Evolutionary conservation across 495 filamentous ascomycete genomes (phyloP).

Genomic region (Penicillium ucsense): DNA sequence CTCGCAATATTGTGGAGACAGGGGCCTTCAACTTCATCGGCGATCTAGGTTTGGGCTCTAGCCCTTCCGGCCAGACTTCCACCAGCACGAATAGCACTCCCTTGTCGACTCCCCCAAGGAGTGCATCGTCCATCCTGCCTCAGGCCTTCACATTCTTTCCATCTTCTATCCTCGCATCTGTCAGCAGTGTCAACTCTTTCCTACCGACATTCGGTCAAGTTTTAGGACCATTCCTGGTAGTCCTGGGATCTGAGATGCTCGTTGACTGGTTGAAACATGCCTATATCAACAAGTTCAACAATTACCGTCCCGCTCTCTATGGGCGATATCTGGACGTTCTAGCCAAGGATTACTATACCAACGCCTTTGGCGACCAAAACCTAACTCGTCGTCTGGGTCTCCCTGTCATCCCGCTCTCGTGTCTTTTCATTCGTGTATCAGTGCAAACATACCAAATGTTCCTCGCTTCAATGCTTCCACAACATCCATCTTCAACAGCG

Average conservation of each 20-base stretch:
- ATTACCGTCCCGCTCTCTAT: conserved; percentile 82
- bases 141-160: conserved; percentile 84
- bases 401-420: conserved; percentile 84
- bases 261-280: conserved; percentile 98
- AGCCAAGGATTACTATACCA: conserved; percentile 95
- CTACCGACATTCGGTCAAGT: conserved; percentile 76
- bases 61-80: conserved; percentile 20
- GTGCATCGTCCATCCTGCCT: conserved; percentile 60
- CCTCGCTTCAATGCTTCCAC: conserved; percentile 71
- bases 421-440: conserved; percentile 88
- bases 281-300: conserved; percentile 98
- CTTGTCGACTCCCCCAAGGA: conserved; percentile 37
- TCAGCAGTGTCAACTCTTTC: conserved; percentile 35
- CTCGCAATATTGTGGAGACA: conserved; percentile 90
- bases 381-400: conserved; percentile 84
- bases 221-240: conserved; percentile 81
- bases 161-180: conserved; percentile 33
- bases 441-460: conserved; percentile 99
- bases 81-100: conserved; percentile 38
- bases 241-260: conserved; percentile 90
- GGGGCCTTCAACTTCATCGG: conserved; percentile 45
- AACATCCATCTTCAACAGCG: conserved; percentile 61
- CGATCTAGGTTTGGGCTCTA: conserved; percentile 21
- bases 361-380: conserved; percentile 84
- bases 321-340: conserved; percentile 81